These are phyloP conservation scores for Cercospora beticola DNA, from an alignment of 2,329 filamentous ascomycete species.

Conservation along the genomic window DNA sequence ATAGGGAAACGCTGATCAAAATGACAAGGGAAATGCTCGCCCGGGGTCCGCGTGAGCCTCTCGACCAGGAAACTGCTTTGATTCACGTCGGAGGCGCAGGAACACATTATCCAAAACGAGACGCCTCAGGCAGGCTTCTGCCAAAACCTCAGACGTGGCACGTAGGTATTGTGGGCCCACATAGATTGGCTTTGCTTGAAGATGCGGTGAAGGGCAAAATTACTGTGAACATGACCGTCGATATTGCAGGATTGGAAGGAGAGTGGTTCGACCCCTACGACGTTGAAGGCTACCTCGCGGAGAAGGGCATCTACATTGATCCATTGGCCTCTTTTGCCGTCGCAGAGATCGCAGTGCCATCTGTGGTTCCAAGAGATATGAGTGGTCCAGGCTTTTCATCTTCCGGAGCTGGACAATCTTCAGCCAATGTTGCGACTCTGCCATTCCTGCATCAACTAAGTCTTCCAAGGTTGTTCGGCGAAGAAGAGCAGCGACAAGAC, in stretches of 20 bases:
- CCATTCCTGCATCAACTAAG: background rate
- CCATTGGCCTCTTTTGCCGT: constrained; percentile 60
- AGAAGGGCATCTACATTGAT: constrained; percentile 63
- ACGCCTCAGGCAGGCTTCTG: constrained; percentile 60
- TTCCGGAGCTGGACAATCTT: background rate
- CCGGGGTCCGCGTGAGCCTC: constrained; percentile 45
- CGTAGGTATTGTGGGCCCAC: constrained; percentile 34
- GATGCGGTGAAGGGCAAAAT: constrained; percentile 30
- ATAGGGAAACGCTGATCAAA: constrained; percentile 25
- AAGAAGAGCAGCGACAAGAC: background rate
- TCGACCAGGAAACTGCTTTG: constrained; percentile 63
- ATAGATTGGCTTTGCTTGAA: constrained; percentile 32
- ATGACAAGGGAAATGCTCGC: constrained; percentile 44
- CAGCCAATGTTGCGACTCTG: background rate
- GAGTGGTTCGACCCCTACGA: constrained; percentile 77
- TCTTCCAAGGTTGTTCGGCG: background rate
- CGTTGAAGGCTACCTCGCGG: constrained; percentile 69
- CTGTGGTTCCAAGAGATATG: background rate
- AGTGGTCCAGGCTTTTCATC: background rate
- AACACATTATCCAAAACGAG: constrained; percentile 55
- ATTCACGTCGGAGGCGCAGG: constrained; percentile 67
- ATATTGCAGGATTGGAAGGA: constrained; percentile 64
- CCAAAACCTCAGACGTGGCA: constrained; percentile 30
- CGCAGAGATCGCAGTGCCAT: constrained; percentile 44
- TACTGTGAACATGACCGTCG: constrained; percentile 44